phyloP scores from a whole-genome alignment of 2,329 filamentous ascomycete genomes.

The Colletotrichum eleusines region DNA sequence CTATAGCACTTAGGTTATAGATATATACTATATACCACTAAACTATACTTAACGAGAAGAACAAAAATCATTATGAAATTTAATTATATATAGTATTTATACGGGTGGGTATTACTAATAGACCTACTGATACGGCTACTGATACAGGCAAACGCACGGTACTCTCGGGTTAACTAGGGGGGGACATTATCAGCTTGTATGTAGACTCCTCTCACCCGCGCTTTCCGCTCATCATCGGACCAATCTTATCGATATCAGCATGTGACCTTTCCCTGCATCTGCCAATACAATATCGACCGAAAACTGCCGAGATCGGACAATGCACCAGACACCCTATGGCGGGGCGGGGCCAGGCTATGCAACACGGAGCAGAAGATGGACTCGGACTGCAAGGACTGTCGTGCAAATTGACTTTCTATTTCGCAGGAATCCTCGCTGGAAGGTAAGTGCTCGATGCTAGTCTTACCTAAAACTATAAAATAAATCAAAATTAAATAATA shows the following conservation, averaged over 20 bases:
- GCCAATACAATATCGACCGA: not conserved
- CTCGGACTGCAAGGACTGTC: not conserved
- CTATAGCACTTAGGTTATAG: too few relatives aligned
- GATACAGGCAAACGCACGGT: too few relatives aligned
- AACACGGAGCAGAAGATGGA: constrained; percentile 17
- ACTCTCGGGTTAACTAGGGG: too few relatives aligned
- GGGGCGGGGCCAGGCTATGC: not conserved
- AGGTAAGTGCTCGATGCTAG: not conserved
- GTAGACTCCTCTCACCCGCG: too few relatives aligned
- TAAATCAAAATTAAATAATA: too few relatives aligned
- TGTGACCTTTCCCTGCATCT: not conserved
- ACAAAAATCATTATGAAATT: too few relatives aligned
- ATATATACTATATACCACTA: too few relatives aligned
- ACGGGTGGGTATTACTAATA: too few relatives aligned
- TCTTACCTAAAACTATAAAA: not conserved
- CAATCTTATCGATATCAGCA: constrained; percentile 12
- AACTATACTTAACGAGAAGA: too few relatives aligned
- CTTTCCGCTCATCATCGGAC: not conserved
- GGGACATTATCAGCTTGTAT: too few relatives aligned
- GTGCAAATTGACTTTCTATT: not conserved
- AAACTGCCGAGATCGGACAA: constrained; percentile 34
- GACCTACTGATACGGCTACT: too few relatives aligned
- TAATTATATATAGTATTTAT: too few relatives aligned
- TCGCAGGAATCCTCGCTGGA: constrained; percentile 1
- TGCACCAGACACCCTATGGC: not conserved